Percentiles rank a stretch among this genome's conserved stretches.
phyloP scores from a whole-genome alignment of 805 yeast genomes.

The Nadsonia fulvescens region DNA sequence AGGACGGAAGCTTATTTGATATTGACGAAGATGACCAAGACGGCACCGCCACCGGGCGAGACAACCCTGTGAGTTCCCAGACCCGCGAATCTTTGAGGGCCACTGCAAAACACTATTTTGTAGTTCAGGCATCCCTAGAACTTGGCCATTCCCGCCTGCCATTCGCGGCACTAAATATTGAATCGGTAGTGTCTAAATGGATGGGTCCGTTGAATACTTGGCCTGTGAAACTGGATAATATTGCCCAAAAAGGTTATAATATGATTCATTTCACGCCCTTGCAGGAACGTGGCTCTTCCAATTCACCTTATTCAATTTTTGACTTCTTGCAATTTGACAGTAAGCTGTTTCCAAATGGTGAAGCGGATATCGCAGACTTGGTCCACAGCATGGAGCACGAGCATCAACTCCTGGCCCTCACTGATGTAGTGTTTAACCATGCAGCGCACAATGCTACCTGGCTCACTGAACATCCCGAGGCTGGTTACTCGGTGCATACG shows the following conservation, averaged over 20 bases:
- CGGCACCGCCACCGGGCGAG: constrained; percentile 1
- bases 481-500: constrained; percentile 70
- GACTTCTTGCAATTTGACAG: constrained; percentile 76
- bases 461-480: constrained; percentile 75
- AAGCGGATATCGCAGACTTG: constrained; percentile 34
- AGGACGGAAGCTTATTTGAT: constrained; percentile 6
- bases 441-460: constrained; percentile 83
- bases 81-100: constrained; percentile 2
- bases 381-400: constrained; percentile 32
- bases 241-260: constrained; percentile 68
- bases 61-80: not conserved
- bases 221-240: constrained; percentile 43
- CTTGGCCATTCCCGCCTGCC: constrained; percentile 40
- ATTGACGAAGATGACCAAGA: not conserved
- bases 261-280: constrained; percentile 94
- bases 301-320: constrained; percentile 83
- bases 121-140: constrained; percentile 58
- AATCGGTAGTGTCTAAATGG: constrained; percentile 83
- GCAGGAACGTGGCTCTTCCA: constrained; percentile 73
- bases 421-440: constrained; percentile 89
- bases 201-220: constrained; percentile 54
- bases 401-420: constrained; percentile 52
- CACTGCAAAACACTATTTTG: constrained; percentile 33
- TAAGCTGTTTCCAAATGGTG: constrained; percentile 33
- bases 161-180: constrained; percentile 62